These are phyloP conservation scores for Kalmusia sp. DNA, from an alignment of 2,329 filamentous ascomycete species.

Conservation along the genomic window DNA sequence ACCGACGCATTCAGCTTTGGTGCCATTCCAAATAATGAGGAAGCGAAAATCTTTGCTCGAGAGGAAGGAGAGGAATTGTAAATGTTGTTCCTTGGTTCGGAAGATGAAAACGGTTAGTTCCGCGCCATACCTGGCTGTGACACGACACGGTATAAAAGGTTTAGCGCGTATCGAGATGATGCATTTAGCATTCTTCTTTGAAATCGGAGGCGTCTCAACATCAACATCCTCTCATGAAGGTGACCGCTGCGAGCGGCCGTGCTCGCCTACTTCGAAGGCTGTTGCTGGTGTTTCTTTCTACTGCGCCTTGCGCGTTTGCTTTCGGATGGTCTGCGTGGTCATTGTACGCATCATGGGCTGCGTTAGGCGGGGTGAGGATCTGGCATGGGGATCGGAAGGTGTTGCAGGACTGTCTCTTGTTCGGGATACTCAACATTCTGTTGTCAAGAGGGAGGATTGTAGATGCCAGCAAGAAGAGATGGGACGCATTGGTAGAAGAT, in stretches of 20 bases:
- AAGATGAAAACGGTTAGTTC: neutral
- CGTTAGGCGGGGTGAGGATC: constrained; percentile 22
- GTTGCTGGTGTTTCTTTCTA: constrained; percentile 6
- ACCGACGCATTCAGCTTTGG: neutral
- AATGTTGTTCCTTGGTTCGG: neutral
- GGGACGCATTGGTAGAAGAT: constrained; percentile 14
- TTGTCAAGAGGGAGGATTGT: constrained; percentile 16
- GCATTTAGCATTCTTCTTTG: constrained; percentile 11
- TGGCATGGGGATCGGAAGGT: constrained; percentile 27
- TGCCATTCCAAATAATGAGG: neutral
- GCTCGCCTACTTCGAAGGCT: constrained; percentile 15
- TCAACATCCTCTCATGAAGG: constrained; percentile 21
- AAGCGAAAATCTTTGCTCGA: neutral
- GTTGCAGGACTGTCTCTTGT: constrained; percentile 25
- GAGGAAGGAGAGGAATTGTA: neutral
- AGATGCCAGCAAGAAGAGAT: constrained; percentile 13
- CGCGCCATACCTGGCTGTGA: constrained; percentile 4
- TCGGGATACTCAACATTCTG: constrained; percentile 18
- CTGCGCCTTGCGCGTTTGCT: constrained; percentile 8
- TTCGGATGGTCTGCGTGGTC: constrained; percentile 20
- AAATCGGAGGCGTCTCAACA: constrained; percentile 12
- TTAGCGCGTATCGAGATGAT: constrained; percentile 23
- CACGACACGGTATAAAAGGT: constrained; percentile 19
- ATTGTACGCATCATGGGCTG: constrained; percentile 28
- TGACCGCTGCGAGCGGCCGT: constrained; percentile 14